Conservation (phyloP, 31 red algal species). For the Pterothamnion heteromorphum region DNA sequence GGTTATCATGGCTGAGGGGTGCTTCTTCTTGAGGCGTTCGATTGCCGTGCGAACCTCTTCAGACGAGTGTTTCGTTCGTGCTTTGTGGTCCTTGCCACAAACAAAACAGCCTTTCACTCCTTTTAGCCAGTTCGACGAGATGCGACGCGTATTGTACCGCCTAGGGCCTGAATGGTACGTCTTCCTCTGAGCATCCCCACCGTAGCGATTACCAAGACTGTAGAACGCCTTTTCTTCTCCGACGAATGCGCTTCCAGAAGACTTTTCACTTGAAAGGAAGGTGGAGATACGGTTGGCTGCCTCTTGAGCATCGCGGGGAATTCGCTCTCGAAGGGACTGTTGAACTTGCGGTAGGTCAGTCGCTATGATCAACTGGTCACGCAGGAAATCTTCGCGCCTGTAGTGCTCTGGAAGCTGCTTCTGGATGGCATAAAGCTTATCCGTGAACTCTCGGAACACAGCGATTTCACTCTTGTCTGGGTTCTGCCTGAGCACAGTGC, state of each 20-base stretch:
- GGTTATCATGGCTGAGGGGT: not conserved
- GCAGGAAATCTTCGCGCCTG: not conserved
- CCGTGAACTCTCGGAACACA: not conserved
- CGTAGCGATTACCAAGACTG: constrained; percentile 30
- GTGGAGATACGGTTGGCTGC: not conserved
- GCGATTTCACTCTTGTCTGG: constrained; percentile 18
- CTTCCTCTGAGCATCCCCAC: constrained; percentile 2
- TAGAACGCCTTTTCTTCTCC: not conserved
- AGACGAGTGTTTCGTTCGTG: not conserved
- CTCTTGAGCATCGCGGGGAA: not conserved
- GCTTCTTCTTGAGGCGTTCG: not conserved
- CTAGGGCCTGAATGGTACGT: not conserved
- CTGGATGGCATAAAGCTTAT: not conserved
- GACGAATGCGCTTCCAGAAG: not conserved
- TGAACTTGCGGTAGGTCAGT: not conserved
- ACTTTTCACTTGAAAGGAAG: not conserved
- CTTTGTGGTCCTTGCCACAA: constrained; percentile 33
- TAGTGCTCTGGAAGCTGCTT: not conserved
- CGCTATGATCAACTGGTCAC: not conserved
- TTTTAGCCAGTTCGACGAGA: constrained; percentile 6
- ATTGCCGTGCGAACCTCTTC: constrained; percentile 13
- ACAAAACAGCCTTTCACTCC: constrained; percentile 42
- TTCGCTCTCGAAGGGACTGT: constrained; percentile 4
- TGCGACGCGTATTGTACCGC: not conserved
- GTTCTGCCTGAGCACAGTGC: not conserved